Evolutionary conservation across 192 early-diverging fungal species (phyloP).

Genomic region (Helicostylum pulchrum): DNA sequence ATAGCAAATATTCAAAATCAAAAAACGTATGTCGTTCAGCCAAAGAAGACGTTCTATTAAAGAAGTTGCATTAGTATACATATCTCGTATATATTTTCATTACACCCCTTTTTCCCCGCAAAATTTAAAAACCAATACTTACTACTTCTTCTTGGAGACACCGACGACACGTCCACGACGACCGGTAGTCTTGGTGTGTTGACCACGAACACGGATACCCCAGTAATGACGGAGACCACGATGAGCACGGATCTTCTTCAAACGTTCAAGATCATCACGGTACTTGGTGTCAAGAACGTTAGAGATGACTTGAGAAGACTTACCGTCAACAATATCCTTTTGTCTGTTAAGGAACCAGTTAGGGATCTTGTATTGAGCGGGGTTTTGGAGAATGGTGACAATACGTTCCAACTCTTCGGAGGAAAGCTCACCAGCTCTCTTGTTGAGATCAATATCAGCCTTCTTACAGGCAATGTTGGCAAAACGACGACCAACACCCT

Average conservation of each 20-base stretch:
- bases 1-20: too few species aligned
- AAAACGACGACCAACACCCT: constrained; percentile 98
- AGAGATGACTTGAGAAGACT: constrained; percentile 92
- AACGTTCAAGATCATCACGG: constrained; percentile 97
- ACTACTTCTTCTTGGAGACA: constrained; percentile 97
- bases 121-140: background rate
- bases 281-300: constrained; percentile 94
- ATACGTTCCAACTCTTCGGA: constrained; percentile 98
- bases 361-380: constrained; percentile 98
- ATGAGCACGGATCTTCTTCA: constrained; percentile 99
- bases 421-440: constrained; percentile 97
- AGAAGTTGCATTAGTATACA: background rate
- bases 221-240: constrained; percentile 99
- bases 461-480: constrained; percentile 99
- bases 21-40: too few species aligned
- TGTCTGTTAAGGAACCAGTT: constrained; percentile 99
- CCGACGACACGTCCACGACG: constrained; percentile 94
- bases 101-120: background rate
- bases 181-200: constrained; percentile 99
- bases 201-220: constrained; percentile 98
- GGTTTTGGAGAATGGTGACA: constrained; percentile 98
- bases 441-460: constrained; percentile 95
- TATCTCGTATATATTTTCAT: background rate
- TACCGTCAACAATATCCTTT: constrained; percentile 95
- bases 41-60: too few species aligned